Evolutionary conservation across 2,329 filamentous ascomycete species (phyloP), one percentile per base, ranked within the genome.

Genomic region (Zasmidium cellare): DNA sequence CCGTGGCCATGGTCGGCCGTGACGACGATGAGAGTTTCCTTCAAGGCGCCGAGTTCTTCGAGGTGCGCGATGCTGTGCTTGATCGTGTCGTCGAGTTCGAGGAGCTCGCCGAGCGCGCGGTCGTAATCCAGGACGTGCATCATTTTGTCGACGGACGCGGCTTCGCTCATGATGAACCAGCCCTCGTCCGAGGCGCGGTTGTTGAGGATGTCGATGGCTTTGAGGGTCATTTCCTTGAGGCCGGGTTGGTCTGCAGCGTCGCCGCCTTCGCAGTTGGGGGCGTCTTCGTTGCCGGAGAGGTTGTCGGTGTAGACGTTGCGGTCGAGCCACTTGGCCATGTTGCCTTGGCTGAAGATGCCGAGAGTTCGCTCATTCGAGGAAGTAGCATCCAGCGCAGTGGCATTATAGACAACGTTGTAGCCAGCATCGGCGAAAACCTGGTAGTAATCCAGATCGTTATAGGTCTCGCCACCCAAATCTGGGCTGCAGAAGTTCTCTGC

Each of bases 1-100:
- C 91, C 91, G 76, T 96, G 91, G 45, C 91, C 91, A 79, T 94
- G 91, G 70, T 96, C 90, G n/a, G 90, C 88, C 2, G 90, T 91
- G 50, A 94, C 89, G 51, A 96, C 72, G 63, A 96, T 81, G 2
- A 93, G 83, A 1, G 91, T 96, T 60, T 92, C 84, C 9, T 93
- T 84, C 28, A 92, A 81, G 56, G 85, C 81, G 57, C 83, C 83
- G 6, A 91, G 79, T 28, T 81, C 76, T 67, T 84, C 80, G 46
- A 96, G 86, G 70, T 90, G 87, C 48, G 80, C 80, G 54, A 93
- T 81, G 2, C 90, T 91, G 18, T 89, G 89, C 53, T 86, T 86
- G 65, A 96, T 79, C 3, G 91, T 92, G 75, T 96, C 90, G 70
- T 96, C 90, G 31, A 96, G 83, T 77, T 96, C 91, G 44, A 96